Conservation (phyloP, 2,329 filamentous ascomycete species). For the Neospermospora avenae region DNA sequence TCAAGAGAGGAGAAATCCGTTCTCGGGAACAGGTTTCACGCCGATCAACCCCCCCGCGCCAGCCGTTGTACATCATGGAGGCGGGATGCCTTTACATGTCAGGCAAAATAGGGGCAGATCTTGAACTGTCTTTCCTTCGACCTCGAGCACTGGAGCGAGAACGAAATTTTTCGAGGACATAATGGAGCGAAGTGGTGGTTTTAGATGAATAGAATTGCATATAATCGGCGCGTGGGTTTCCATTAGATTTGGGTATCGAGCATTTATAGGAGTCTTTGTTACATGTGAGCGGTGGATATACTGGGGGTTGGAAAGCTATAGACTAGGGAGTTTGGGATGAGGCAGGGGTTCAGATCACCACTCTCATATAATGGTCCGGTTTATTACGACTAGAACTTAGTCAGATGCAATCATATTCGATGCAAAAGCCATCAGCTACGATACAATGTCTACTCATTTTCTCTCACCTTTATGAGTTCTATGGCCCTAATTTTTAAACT, state of each 20-base stretch:
- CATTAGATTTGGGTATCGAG: neutral
- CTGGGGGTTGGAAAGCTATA: neutral
- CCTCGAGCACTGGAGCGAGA: no score
- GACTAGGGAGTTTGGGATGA: neutral
- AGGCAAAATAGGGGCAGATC: slow-evolving; percentile 28
- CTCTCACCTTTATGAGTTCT: no score
- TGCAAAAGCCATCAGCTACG: neutral
- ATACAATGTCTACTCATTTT: neutral
- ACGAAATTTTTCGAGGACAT: neutral
- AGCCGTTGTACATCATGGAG: slow-evolving; percentile 19
- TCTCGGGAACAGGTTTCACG: slow-evolving; percentile 29
- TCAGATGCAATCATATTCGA: neutral
- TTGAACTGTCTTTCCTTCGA: slow-evolving; percentile 5
- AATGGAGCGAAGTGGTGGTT: neutral
- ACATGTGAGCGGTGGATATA: neutral
- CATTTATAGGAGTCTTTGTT: neutral
- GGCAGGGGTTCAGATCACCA: neutral
- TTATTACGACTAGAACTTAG: neutral
- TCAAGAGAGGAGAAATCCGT: slow-evolving; percentile 18
- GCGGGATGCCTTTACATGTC: slow-evolving; percentile 29
- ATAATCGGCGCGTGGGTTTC: neutral
- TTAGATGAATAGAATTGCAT: neutral
- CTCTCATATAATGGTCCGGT: neutral
- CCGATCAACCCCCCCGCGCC: slow-evolving; percentile 27
- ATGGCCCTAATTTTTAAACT: neutral